These are phyloP conservation scores for Phytopythium vexans DNA, from an alignment of 352 stramenopile genomes.

Conservation along the genomic window DNA sequence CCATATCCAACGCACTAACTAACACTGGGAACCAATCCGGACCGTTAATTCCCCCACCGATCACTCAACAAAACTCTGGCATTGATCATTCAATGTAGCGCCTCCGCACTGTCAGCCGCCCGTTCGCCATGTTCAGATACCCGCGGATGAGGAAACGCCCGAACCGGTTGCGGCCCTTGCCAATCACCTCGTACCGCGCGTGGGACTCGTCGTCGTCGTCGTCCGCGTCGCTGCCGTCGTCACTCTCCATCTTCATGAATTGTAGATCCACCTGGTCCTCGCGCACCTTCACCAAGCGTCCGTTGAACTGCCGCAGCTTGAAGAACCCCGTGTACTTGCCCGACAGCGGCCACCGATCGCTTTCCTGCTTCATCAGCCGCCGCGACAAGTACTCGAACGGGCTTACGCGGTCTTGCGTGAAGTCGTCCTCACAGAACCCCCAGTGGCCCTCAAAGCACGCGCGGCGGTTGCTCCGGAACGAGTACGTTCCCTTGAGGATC, in stretches of 20 bases:
- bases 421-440: slow-evolving; percentile 65
- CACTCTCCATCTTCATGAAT: slow-evolving; percentile 45
- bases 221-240: slow-evolving; percentile 11
- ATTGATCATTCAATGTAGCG: slow-evolving; percentile 47
- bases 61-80: not conserved
- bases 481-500: slow-evolving; percentile 56
- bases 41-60: not conserved
- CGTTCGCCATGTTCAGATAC: slow-evolving; percentile 43
- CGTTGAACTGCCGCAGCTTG: slow-evolving; percentile 70
- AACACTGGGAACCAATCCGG: not conserved
- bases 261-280: slow-evolving; percentile 66
- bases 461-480: slow-evolving; percentile 32
- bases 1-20: slow-evolving; percentile 12
- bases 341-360: slow-evolving; percentile 54
- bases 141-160: slow-evolving; percentile 68
- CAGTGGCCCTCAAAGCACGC: slow-evolving; percentile 52
- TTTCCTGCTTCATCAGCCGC: slow-evolving; percentile 24
- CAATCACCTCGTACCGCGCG: slow-evolving; percentile 55
- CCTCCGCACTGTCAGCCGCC: slow-evolving; percentile 47
- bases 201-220: slow-evolving; percentile 17
- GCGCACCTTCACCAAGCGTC: slow-evolving; percentile 46
- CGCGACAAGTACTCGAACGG: slow-evolving; percentile 70
- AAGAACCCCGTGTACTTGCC: slow-evolving; percentile 72
- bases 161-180: slow-evolving; percentile 62
- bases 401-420: slow-evolving; percentile 33